Evolutionary conservation across 1,284 basidiomycete species (phyloP).

Genomic region (Fomitiporia mediterranea): DNA sequence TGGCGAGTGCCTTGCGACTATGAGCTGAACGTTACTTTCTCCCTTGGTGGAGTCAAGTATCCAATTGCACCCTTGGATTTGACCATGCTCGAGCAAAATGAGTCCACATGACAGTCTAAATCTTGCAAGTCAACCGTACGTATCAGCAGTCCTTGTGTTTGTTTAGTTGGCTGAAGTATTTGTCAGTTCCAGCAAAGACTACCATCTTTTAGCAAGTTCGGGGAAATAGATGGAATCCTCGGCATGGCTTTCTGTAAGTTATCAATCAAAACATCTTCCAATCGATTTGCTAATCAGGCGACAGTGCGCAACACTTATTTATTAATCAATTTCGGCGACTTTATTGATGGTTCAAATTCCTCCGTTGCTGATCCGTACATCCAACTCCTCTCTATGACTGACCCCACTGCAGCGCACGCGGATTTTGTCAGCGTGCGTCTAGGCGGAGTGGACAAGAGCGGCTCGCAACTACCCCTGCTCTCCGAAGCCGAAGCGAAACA

Average conservation of each 20-base stretch:
- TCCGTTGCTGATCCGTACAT: constrained; percentile 46
- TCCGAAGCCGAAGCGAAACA: constrained; percentile 6
- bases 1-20: constrained; percentile 57
- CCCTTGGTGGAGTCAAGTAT: constrained; percentile 45
- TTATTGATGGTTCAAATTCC: constrained; percentile 27
- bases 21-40: constrained; percentile 59
- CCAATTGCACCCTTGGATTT: constrained; percentile 64
- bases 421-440: constrained; percentile 52
- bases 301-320: constrained; percentile 25
- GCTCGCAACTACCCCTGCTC: constrained; percentile 18
- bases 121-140: not conserved
- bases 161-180: constrained; percentile 8
- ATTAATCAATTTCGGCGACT: constrained; percentile 31
- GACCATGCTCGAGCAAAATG: constrained; percentile 30
- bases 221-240: constrained; percentile 34
- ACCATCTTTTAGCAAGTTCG: constrained; percentile 22
- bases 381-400: constrained; percentile 44
- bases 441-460: constrained; percentile 42
- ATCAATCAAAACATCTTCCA: not conserved
- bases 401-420: constrained; percentile 36
- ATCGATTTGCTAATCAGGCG: constrained; percentile 51
- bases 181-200: constrained; percentile 46
- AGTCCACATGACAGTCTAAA: not conserved
- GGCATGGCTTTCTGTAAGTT: constrained; percentile 53
- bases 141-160: too few relatives aligned